phyloP scores from a whole-genome alignment of 129 eudicot species.

The Flaveria bidentis region DNA sequence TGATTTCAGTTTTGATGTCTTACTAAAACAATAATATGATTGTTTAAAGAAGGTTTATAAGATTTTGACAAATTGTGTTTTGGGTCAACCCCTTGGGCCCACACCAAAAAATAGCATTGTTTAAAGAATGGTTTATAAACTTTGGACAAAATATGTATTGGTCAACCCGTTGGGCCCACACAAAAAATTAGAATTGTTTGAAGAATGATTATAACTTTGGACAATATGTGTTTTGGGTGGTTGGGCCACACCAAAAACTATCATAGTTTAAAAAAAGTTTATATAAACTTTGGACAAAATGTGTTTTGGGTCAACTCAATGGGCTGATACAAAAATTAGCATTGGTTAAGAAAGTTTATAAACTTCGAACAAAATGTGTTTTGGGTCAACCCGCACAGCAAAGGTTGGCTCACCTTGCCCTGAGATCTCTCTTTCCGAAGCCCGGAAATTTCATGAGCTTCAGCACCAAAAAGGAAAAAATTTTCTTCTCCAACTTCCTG shows the following conservation, averaged over 20 bases:
- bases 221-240: no score
- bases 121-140: neutral
- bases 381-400: neutral
- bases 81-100: neutral
- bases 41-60: neutral
- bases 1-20: neutral
- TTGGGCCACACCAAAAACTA: no score
- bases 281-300: neutral
- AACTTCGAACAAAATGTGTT: constrained; percentile 3
- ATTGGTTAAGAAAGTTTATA: neutral
- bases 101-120: neutral
- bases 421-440: constrained; percentile 59
- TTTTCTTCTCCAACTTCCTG: constrained; percentile 66
- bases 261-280: neutral
- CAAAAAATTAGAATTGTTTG: neutral
- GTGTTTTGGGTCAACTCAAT: no score
- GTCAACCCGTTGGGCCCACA: neutral
- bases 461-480: constrained; percentile 69
- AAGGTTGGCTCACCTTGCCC: constrained; percentile 49
- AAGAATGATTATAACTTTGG: no score
- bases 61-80: neutral
- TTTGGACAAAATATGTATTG: neutral
- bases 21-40: neutral
- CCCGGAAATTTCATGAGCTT: constrained; percentile 62
- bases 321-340: no score